Conservation (phyloP, 1,284 basidiomycete species). For the Erythrobasidium hasegawianum region DNA sequence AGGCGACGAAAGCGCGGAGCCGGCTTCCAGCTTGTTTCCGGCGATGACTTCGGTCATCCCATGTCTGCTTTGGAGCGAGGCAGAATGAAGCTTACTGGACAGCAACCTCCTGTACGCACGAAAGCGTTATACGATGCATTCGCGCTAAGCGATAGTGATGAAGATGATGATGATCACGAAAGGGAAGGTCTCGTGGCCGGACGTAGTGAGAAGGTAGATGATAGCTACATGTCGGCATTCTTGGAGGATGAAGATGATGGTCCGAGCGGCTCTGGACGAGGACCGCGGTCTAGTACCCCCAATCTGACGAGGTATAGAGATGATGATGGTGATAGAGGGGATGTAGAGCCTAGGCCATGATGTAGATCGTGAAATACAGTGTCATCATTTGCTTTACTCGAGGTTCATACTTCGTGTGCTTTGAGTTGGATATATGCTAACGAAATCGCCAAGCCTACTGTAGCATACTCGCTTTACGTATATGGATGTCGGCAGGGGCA, state of each 20-base stretch:
- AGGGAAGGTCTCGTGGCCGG: slow-evolving; percentile 7
- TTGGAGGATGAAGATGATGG: slow-evolving; percentile 27
- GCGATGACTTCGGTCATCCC: slow-evolving; percentile 46
- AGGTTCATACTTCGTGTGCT: no score
- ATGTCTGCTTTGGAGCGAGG: slow-evolving; percentile 44
- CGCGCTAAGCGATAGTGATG: slow-evolving; percentile 44
- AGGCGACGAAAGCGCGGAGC: slow-evolving; percentile 36
- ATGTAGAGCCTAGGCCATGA: background rate
- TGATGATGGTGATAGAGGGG: background rate
- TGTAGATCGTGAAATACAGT: background rate
- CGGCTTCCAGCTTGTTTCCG: slow-evolving; percentile 49
- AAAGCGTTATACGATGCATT: slow-evolving; percentile 52
- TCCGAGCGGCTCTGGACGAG: background rate
- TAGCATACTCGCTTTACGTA: no score
- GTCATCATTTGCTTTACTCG: no score
- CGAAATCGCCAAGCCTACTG: no score
- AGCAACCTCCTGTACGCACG: slow-evolving; percentile 39
- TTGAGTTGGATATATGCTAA: no score
- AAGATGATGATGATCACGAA: slow-evolving; percentile 44
- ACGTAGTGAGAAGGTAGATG: slow-evolving; percentile 4
- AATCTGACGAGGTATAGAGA: slow-evolving; percentile 8
- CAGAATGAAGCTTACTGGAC: slow-evolving; percentile 24
- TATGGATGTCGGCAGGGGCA: background rate
- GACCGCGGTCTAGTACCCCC: slow-evolving; percentile 28
- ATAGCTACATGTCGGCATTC: slow-evolving; percentile 32